phyloP scores from a whole-genome alignment of 2,329 filamentous ascomycete species.

The Mariannaea sp. region DNA sequence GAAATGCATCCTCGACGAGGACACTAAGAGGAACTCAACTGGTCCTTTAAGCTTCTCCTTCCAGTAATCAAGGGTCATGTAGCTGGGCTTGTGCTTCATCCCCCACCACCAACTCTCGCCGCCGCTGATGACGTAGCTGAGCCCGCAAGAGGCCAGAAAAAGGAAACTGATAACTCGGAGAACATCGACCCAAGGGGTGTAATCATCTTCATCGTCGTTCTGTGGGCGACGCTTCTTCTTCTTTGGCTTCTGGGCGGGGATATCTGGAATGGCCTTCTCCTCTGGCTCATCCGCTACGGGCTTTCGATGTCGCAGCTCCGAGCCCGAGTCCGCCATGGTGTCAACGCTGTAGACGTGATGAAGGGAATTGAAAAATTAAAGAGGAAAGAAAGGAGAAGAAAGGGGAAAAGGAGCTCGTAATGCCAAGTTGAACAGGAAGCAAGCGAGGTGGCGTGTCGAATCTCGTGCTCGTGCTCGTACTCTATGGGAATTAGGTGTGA shows the following conservation, averaged over 20 bases:
- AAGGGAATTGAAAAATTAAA: slow-evolving; percentile 3
- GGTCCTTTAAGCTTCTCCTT: slow-evolving; percentile 45
- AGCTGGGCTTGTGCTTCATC: slow-evolving; percentile 63
- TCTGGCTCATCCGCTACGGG: slow-evolving; percentile 33
- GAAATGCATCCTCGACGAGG: too few species aligned
- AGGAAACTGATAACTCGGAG: slow-evolving; percentile 72
- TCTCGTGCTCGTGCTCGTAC: slow-evolving; percentile 18
- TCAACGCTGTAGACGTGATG: background rate
- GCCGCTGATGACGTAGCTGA: slow-evolving; percentile 77
- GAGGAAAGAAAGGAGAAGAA: background rate
- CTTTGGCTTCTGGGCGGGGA: slow-evolving; percentile 34
- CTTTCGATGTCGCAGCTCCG: slow-evolving; percentile 53
- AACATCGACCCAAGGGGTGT: slow-evolving; percentile 64
- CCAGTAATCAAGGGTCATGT: slow-evolving; percentile 63
- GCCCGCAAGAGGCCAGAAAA: slow-evolving; percentile 65
- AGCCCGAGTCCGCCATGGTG: slow-evolving; percentile 45
- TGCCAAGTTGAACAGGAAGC: slow-evolving; percentile 1
- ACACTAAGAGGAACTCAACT: slow-evolving; percentile 30
- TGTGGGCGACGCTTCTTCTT: slow-evolving; percentile 27
- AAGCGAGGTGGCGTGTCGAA: slow-evolving; percentile 29
- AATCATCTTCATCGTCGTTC: slow-evolving; percentile 58
- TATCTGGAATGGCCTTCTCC: slow-evolving; percentile 38
- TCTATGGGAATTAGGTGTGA: too few species aligned
- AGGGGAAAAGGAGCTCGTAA: background rate
- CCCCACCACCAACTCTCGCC: slow-evolving; percentile 74